Conservation (phyloP, 768 basidiomycete species). For the Lactifluus pinguis region DNA sequence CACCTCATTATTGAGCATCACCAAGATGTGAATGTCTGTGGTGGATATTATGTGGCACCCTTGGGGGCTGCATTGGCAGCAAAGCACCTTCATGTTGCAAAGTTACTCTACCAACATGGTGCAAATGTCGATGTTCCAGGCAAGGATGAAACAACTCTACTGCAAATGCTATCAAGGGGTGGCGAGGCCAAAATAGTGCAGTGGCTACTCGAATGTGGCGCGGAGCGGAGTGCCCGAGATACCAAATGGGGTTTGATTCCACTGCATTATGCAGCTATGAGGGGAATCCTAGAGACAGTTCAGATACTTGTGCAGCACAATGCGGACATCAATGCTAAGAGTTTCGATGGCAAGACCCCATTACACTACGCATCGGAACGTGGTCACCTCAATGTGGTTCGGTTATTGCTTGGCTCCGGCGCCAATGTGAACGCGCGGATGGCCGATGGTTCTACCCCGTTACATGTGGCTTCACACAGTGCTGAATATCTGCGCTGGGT, state of each 20-base stretch:
- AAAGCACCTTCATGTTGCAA: background rate
- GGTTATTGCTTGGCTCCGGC: background rate
- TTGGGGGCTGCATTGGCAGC: background rate
- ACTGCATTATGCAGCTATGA: background rate
- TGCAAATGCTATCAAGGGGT: background rate
- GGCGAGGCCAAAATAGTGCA: background rate
- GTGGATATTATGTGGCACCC: background rate
- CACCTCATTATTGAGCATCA: background rate
- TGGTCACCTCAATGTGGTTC: background rate
- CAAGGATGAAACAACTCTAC: background rate
- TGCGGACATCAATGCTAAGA: constrained; percentile 20
- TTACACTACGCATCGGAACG: background rate
- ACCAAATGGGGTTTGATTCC: background rate
- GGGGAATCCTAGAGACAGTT: background rate
- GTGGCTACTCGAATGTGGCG: background rate
- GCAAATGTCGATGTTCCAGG: background rate
- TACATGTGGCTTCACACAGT: background rate
- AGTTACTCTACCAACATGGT: background rate
- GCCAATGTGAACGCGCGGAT: background rate
- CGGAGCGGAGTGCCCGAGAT: background rate
- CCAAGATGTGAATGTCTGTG: background rate
- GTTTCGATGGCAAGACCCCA: background rate
- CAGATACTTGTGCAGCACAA: background rate
- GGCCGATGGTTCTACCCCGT: background rate
- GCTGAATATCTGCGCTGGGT: too few species aligned